Evolutionary conservation across 768 basidiomycete species (phyloP), one percentile per base, ranked within the genome.

Genomic region (Exsudoporus frostii): DNA sequence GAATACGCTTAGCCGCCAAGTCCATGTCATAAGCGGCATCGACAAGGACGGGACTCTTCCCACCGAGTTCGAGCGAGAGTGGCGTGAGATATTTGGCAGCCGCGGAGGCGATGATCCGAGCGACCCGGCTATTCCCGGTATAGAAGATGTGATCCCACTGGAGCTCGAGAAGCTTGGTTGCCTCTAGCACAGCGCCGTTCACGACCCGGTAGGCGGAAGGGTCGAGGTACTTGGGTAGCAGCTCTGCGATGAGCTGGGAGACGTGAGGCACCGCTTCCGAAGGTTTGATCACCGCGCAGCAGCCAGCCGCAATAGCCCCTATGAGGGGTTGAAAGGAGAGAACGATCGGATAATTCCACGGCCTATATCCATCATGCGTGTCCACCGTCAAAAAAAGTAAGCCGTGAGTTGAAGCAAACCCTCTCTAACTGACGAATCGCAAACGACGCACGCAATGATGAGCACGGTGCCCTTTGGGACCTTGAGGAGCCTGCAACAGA

Each of bases 281-380:
- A 0, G 79, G 78, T 62, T 91, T 90, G 61, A 90, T 42, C 9
- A 83, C 75, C 0, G 76, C 79, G n/a, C 82, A 76, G 60, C 85
- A 87, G 0, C 89, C 90, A 1, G 88, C 87, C 0, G 86, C 76
- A 45, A 92, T 85, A 1, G 89, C 89, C 5, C 88, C 88, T 45
- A 79, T 74, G 20, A 86, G 69, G 4, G 87, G 86, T 36, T 78
- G 77, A 7, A 87, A 65, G 5, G 62, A 73, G 30, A 85, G 74
- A 10, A 81, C 69, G 46, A 82, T 60, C 0, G 86, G 86, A 58
- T 81, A 87, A 60, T 87, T 87, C 83, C 84, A 86, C 2, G 84
- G 84, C 17, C 84, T 85, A 29, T 13, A 45, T 17, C 30, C 33
- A 40, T 40, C 5, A n/a, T n/a, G n/a, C n/a, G 6, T 4, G 9